phyloP scores from a whole-genome alignment of 2,329 filamentous ascomycete genomes.

The Pseudopyrenochaeta lycopersici region DNA sequence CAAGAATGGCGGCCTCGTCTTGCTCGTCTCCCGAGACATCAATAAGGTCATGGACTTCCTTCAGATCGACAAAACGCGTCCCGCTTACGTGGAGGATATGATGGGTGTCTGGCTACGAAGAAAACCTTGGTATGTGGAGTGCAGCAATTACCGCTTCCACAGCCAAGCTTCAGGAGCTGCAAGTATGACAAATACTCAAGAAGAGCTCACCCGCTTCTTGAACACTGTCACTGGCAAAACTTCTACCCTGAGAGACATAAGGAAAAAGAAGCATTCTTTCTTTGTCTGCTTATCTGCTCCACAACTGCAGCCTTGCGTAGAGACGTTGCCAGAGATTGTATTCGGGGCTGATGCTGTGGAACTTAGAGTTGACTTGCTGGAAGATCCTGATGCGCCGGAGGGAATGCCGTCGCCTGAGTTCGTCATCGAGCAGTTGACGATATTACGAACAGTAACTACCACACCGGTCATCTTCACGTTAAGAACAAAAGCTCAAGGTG shows the following conservation, averaged over 20 bases:
- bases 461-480: constrained; percentile 93
- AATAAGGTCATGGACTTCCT: constrained; percentile 89
- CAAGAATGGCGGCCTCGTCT: constrained; percentile 79
- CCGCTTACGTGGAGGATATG: constrained; percentile 93
- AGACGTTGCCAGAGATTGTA: constrained; percentile 74
- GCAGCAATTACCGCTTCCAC: constrained; percentile 94
- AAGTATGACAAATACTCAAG: constrained; percentile 62
- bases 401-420: constrained; percentile 75
- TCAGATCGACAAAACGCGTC: constrained; percentile 85
- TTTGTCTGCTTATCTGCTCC: constrained; percentile 92
- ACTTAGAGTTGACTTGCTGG: constrained; percentile 87
- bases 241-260: constrained; percentile 64
- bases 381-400: constrained; percentile 69
- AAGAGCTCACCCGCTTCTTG: constrained; percentile 79
- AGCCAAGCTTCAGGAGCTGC: constrained; percentile 70
- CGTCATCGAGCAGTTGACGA: constrained; percentile 80
- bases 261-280: constrained; percentile 78
- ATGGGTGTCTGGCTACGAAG: constrained; percentile 88
- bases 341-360: constrained; percentile 94
- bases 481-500: constrained; percentile 84
- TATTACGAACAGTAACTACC: constrained; percentile 75
- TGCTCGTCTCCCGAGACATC: constrained; percentile 88
- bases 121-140: constrained; percentile 88
- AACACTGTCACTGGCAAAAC: constrained; percentile 71
- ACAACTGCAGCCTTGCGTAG: constrained; percentile 69